Evolutionary conservation across 352 stramenopile species (phyloP), one percentile per base, ranked within the genome.

Genomic region (Pythium vanterpoolii): DNA sequence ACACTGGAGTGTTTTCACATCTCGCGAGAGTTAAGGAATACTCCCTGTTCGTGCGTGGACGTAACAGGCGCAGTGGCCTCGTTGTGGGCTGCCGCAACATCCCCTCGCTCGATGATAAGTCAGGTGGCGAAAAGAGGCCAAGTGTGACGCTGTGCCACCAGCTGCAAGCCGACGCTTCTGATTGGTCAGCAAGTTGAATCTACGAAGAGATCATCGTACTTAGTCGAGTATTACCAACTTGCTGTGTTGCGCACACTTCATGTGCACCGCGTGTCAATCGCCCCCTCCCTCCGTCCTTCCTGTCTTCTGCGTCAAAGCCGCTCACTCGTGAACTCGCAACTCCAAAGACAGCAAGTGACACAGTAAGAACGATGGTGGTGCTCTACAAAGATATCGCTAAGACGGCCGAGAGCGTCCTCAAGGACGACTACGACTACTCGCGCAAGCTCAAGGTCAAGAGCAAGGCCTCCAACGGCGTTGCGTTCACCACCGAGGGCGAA

Each of bases 361-460:
- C 7, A 23, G 31, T 27, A 24, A 64, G 9, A 14, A 87, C 73
- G 62, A 68, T 86, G 58, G 80, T 75, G 34, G 73, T 85, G 68
- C 69, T 89, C 58, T 93, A 79, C 79, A 93, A 91, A 71, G 81
- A 93, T 55, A 60, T 93, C 53, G 73, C 79, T 60, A 91, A 91
- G 82, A 87, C 77, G 54, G 83, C 83, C 16, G 68, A 85, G 56
- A 77, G 89, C 55, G 74, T 88, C 42, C 82, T 94, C 40, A 78
- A 78, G 44, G 86, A 95, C 48, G 86, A 95, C 79, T 95, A 95
- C 59, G 86, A 95, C 77, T 95, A 86, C 75, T 90, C 77, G 49
- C 86, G 86, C 70, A 95, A 95, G 86, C 78, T 95, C 60, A 95
- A 95, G 76, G 79, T 95, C 79, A 95, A 93, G 76, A 95, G 76